Base-by-base conservation (phyloP, 2,329 filamentous ascomycete genomes). In the Nakataea oryzae region DNA sequence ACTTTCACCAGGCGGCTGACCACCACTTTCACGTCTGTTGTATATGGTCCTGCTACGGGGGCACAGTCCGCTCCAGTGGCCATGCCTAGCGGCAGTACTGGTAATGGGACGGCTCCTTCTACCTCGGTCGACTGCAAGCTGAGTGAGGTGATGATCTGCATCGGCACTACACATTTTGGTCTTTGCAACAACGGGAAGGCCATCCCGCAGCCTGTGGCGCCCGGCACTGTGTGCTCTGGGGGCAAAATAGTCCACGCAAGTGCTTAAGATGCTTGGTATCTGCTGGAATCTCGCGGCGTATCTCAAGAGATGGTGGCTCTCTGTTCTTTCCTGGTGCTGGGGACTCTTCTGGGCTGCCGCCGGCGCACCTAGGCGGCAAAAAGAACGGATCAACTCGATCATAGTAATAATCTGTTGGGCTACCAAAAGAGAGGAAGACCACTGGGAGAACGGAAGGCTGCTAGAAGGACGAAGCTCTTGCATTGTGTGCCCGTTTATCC, bases 81-180 rank as follows among this genome's bases (percentile, higher is more conserved):
- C 41, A 21, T 8, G 41, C 6, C 41, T 7, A 21, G 34, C 34
- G 14, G 13, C 34, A 21, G 41, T 50, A 21, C 17, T n/a, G 21
- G 17, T n/a, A 8, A 21, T 47, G 24, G 24, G 50, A n/a, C 61
- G 30, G 41, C 41, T n/a, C 41, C 41, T 17, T 8, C 41, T n/a
- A 62, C 29, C 11, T 54, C 32, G 7, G 62, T 62, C 56, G 30
- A 62, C 29, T 68, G 67, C 65, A 62, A 67, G 11, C 17, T 61
- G 2, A 61, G 67, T n/a, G 66, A 65, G 2, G 57, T 57, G 11
- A 56, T 69, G 34, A 56, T 68, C 30, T 69, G 67, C 64, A 64
- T 68, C 61, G 64, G 60, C 54, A 24, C 34, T 6, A 59, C 55
- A 3, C 56, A 62, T 2, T 69, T 66, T 54, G 67, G 67, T 3